These are phyloP conservation scores for Fusarium sp. DNA, from an alignment of 2,329 filamentous ascomycete genomes.

Conservation along the genomic window DNA sequence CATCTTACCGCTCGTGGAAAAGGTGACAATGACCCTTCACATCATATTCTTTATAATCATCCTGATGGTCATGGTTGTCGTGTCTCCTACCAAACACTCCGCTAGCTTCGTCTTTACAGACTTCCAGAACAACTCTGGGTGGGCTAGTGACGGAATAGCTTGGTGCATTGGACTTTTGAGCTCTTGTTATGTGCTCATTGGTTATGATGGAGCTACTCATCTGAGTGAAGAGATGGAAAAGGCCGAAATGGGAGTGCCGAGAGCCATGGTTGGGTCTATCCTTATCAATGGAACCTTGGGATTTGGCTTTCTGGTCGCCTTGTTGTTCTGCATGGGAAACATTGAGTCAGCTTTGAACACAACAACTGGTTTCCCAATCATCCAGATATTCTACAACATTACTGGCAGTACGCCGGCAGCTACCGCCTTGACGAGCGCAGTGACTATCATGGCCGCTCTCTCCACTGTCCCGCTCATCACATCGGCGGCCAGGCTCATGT, in stretches of 20 bases:
- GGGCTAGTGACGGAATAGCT: conserved; percentile 15
- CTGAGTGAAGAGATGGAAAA: conserved; percentile 34
- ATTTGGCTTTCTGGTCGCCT: conserved; percentile 17
- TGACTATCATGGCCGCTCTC: conserved; percentile 18
- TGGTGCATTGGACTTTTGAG: conserved; percentile 33
- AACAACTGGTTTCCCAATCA: conserved; percentile 27
- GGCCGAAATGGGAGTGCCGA: conserved; percentile 11
- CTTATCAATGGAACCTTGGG: conserved; percentile 24
- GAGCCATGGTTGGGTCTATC: conserved; percentile 25
- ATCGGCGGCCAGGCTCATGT: conserved; percentile 28
- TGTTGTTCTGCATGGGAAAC: conserved; percentile 31
- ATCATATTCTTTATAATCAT: conserved; percentile 9
- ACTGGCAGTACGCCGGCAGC: conserved; percentile 9
- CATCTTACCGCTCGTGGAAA: conserved; percentile 5
- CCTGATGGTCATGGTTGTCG: background rate
- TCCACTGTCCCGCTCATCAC: conserved; percentile 23
- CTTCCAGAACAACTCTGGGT: conserved; percentile 10
- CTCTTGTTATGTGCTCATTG: conserved; percentile 31
- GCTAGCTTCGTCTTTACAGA: conserved; percentile 4
- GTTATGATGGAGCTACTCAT: conserved; percentile 33
- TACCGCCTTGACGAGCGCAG: conserved; percentile 12
- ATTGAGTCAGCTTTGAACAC: conserved; percentile 12
- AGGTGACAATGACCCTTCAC: conserved; percentile 8
- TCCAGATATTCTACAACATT: conserved; percentile 25
- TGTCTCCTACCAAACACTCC: background rate